Base-by-base conservation (phyloP, 164 flowering plant genomes). In the Dillenia turbinata region DNA sequence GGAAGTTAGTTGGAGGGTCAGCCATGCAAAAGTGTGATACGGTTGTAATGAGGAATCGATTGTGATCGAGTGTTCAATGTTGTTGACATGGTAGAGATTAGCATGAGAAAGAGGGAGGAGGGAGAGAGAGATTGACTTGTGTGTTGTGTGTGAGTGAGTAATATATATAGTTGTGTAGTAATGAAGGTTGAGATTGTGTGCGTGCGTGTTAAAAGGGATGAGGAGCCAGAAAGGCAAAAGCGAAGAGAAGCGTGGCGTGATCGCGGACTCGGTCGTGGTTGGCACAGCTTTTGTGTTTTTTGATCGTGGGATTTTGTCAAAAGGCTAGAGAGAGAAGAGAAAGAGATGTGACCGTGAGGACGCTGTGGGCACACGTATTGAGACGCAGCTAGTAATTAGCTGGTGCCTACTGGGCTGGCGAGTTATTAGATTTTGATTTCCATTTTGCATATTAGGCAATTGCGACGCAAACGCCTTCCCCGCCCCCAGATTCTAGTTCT, bases 231-330 rank as follows among this genome's bases (percentile, higher is more conserved):
- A 56, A 49, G 54, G 45, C 45, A 52, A 16, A 62, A 33, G 6
- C 40, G 40, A 33, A 4, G 40, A 6, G 40, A 73, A 61, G 70
- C 83, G 81, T 71, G 81, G 84, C 67, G 14, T 69, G 60, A 11
- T 80, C 79, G 81, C 74, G 77, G 80, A 51, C 57, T 57, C 13
- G 40, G 40, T 33, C 45, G 19, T 40, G 55, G 11, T 26, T 26
- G 1, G 22, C 55, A 5, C 24, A 26, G 10, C 2, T n/a, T 26
- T 26, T 16, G 55, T 17, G 17, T 19, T 51, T 51, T 51, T 51
- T 5, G 55, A 12, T 52, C 51, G 45, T 57, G 52, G 19, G 49
- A 26, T 33, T 33, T 33, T 33, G 40, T 33, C 40, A 5, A 5
- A 33, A 7, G 7, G 6, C 6, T 6, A 33, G 40, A 33, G 40